Percentiles rank a stretch among this genome's conserved stretches.
Evolutionary conservation across 2,329 filamentous ascomycete genomes (phyloP).

Genomic region (Ascochyta lentis): DNA sequence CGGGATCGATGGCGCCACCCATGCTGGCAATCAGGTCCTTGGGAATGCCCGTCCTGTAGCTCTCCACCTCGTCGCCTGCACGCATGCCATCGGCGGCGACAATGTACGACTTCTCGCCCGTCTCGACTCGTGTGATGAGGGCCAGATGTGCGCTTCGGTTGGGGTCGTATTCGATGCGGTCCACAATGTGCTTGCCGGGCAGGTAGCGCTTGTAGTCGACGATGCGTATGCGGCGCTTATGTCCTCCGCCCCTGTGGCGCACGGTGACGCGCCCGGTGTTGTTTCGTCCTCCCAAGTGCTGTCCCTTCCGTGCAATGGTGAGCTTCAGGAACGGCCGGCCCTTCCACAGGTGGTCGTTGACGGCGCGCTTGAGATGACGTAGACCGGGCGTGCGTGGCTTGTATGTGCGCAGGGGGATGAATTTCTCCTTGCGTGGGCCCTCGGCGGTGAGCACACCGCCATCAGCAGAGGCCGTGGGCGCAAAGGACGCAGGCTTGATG

Average conservation of each 20-base stretch:
- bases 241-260: conserved; percentile 89
- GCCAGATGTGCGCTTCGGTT: conserved; percentile 93
- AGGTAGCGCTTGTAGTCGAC: conserved; percentile 85
- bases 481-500: conserved; percentile 36
- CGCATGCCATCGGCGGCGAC: conserved; percentile 94
- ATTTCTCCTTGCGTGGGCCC: conserved; percentile 41
- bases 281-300: conserved; percentile 91
- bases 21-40: conserved; percentile 85
- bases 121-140: conserved; percentile 76
- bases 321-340: conserved; percentile 81
- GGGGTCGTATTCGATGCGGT: conserved; percentile 95
- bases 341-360: conserved; percentile 98
- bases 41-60: conserved; percentile 89
- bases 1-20: conserved; percentile 91
- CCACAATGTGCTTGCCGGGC: conserved; percentile 84
- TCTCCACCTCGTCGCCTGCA: conserved; percentile 89
- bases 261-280: conserved; percentile 85
- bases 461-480: conserved; percentile 44
- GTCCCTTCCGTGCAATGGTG: conserved; percentile 91
- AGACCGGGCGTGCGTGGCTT: conserved; percentile 92
- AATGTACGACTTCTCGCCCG: conserved; percentile 83
- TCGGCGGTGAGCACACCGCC: conserved; percentile 29
- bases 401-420: conserved; percentile 75
- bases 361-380: conserved; percentile 86
- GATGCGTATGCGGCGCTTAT: conserved; percentile 87